Percentiles rank a stretch among this genome's conserved stretches.
These are phyloP conservation scores for Cutaneotrichosporon curvatum DNA, from an alignment of 1,284 basidiomycete genomes.

Conservation along the genomic window DNA sequence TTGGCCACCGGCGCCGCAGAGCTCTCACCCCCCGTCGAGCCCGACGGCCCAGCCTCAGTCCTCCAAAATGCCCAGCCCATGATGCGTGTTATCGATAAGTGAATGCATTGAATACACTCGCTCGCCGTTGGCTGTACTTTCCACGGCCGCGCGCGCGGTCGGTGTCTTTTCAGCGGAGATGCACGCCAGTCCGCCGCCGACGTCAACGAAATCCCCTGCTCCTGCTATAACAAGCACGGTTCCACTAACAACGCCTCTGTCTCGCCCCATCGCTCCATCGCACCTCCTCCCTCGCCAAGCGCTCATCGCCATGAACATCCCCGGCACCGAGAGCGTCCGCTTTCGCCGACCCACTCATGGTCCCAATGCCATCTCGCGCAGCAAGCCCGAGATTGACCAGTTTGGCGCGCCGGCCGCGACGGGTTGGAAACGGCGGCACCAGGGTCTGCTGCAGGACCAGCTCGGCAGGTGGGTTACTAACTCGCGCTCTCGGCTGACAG, in stretches of 20 bases:
- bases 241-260: no score
- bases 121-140: neutral
- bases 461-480: slow-evolving; percentile 39
- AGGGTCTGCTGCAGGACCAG: slow-evolving; percentile 45
- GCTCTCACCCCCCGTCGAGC: neutral
- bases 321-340: slow-evolving; percentile 43
- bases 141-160: no score
- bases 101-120: neutral
- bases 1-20: slow-evolving; percentile 15
- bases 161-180: neutral
- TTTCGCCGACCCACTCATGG: slow-evolving; percentile 40
- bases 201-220: neutral
- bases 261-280: neutral
- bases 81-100: neutral
- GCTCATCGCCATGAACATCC: slow-evolving; percentile 17
- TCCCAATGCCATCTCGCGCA: slow-evolving; percentile 27
- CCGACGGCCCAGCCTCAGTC: slow-evolving; percentile 1
- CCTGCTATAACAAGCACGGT: no score
- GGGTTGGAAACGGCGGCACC: slow-evolving; percentile 43
- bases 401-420: slow-evolving; percentile 36
- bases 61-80: slow-evolving; percentile 13
- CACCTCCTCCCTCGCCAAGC: neutral
- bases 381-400: slow-evolving; percentile 29
- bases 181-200: neutral
- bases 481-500: neutral